phyloP scores from a whole-genome alignment of 768 basidiomycete species.

The Pleurotus citrinopileatus region DNA sequence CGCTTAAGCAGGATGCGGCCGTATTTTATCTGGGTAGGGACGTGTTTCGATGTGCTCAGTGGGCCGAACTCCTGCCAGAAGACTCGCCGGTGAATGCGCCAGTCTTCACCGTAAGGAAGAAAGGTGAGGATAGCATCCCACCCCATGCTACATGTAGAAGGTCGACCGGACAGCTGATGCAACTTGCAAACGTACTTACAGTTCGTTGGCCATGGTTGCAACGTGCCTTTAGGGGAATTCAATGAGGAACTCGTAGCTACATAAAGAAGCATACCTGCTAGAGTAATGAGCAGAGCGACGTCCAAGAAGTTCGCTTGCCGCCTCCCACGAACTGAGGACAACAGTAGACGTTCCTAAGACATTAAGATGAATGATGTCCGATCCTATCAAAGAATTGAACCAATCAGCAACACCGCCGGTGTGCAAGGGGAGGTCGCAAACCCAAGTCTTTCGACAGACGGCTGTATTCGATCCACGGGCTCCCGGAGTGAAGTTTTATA shows the following conservation, averaged over 20 bases:
- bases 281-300: conserved; percentile 52
- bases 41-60: conserved; percentile 25
- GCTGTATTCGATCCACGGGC: background rate
- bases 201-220: too few species aligned
- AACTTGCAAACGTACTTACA: too few species aligned
- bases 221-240: too few species aligned
- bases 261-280: conserved; percentile 18
- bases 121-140: conserved; percentile 35
- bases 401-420: background rate
- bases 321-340: conserved; percentile 44
- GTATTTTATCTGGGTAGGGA: conserved; percentile 24
- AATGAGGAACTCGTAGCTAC: background rate
- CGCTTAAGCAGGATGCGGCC: conserved; percentile 28
- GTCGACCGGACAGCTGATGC: too few species aligned
- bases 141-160: conserved; percentile 36
- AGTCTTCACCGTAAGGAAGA: conserved; percentile 36
- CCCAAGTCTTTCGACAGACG: background rate
- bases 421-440: background rate
- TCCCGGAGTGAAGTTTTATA: background rate
- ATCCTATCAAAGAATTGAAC: conserved; percentile 25
- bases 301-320: conserved; percentile 46
- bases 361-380: conserved; percentile 35
- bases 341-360: conserved; percentile 45
- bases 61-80: conserved; percentile 40
- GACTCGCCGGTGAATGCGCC: conserved; percentile 37